A percentile compares a stretch with the other conserved stretches of the same genome.
Conservation (phyloP, 768 basidiomycete species). For the Lyophyllum semitale region DNA sequence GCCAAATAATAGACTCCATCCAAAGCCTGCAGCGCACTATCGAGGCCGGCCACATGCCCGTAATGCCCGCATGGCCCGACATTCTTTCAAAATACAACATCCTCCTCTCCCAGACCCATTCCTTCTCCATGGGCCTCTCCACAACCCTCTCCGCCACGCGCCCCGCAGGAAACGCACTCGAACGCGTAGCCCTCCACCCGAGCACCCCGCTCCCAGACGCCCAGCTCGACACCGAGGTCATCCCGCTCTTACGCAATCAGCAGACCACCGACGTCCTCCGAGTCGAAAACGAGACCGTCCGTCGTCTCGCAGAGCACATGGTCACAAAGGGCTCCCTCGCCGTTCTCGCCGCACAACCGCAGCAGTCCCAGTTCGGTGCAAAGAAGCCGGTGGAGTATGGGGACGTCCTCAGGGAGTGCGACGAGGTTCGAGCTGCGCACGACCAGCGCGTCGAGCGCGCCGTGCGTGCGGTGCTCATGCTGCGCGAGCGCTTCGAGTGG, state of each 20-base stretch:
- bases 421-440: constrained; percentile 66
- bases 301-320: constrained; percentile 70
- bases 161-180: constrained; percentile 47
- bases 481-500: constrained; percentile 83
- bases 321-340: constrained; percentile 55
- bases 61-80: constrained; percentile 86
- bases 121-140: constrained; percentile 51
- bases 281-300: constrained; percentile 72
- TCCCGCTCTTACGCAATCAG: constrained; percentile 74
- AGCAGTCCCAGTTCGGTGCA: constrained; percentile 10
- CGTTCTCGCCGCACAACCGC: constrained; percentile 38
- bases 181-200: constrained; percentile 72
- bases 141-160: constrained; percentile 28
- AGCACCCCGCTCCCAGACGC: constrained; percentile 55
- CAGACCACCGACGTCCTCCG: constrained; percentile 78
- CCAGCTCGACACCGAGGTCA: constrained; percentile 73
- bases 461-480: constrained; percentile 74
- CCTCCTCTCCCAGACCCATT: constrained; percentile 81
- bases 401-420: constrained; percentile 68
- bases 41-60: constrained; percentile 53
- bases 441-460: constrained; percentile 78
- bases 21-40: constrained; percentile 63
- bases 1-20: constrained; percentile 80
- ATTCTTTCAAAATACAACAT: constrained; percentile 85
- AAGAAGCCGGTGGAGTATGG: constrained; percentile 52